Conservation (phyloP, 2,329 filamentous ascomycete genomes). For the Amphichorda felina region DNA sequence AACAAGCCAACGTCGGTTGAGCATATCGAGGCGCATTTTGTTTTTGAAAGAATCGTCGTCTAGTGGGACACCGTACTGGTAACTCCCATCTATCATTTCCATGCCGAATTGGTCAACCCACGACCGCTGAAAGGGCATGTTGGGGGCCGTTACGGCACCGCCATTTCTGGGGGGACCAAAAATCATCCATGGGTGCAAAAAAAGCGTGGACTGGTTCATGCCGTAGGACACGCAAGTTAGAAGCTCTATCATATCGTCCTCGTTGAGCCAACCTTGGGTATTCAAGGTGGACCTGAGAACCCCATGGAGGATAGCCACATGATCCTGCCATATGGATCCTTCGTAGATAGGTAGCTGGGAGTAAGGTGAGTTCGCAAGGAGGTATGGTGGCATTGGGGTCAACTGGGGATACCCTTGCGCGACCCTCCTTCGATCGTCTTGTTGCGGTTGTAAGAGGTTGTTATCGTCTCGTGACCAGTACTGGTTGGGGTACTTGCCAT, state of each 20-base stretch:
- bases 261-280: slow-evolving; percentile 3
- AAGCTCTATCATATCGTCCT: slow-evolving; percentile 6
- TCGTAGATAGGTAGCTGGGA: slow-evolving; percentile 1
- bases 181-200: slow-evolving; percentile 5
- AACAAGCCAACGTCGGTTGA: slow-evolving; percentile 6
- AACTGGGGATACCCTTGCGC: slow-evolving; percentile 4
- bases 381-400: slow-evolving; percentile 6
- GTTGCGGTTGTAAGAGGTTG: too few relatives aligned
- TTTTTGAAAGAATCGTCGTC: neutral
- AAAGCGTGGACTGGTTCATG: slow-evolving; percentile 6
- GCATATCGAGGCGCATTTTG: neutral
- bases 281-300: slow-evolving; percentile 3
- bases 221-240: slow-evolving; percentile 9
- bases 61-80: slow-evolving; percentile 3
- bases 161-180: neutral
- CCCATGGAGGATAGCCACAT: slow-evolving; percentile 7
- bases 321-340: slow-evolving; percentile 5
- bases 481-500: slow-evolving; percentile 1
- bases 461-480: neutral
- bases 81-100: slow-evolving; percentile 3
- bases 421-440: neutral
- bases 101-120: slow-evolving; percentile 4
- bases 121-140: neutral
- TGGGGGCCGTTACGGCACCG: neutral
- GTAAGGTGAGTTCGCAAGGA: neutral